Evolutionary conservation across 148 eudicot species (phyloP).

Genomic region (Persicaria maculosa): DNA sequence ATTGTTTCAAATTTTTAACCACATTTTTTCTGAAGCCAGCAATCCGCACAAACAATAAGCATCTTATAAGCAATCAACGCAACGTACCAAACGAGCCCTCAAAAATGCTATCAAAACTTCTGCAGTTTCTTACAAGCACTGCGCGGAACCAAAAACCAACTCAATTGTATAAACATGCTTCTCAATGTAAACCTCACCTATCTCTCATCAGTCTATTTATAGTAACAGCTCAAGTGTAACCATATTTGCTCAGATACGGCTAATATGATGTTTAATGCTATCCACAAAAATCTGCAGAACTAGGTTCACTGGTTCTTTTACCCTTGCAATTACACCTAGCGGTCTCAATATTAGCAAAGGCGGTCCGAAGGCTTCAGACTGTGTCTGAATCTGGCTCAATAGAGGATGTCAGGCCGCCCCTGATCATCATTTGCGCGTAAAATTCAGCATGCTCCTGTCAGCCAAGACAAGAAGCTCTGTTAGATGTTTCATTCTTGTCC

Average conservation of each 20-base stretch:
- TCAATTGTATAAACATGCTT: not conserved
- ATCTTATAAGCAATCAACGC: not conserved
- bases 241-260: not conserved
- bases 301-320: not conserved
- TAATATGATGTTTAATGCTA: not conserved
- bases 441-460: constrained; percentile 43
- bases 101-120: not conserved
- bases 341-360: too few relatives aligned
- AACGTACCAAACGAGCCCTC: not conserved
- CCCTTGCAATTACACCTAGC: not conserved
- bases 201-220: not conserved
- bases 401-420: constrained; percentile 30
- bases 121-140: not conserved
- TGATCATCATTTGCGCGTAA: constrained; percentile 36
- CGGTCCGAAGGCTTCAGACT: constrained; percentile 11
- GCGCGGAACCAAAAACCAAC: not conserved
- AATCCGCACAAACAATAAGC: not conserved
- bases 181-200: not conserved
- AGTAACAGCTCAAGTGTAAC: not conserved
- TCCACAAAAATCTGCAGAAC: not conserved
- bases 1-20: not conserved
- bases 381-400: constrained; percentile 37
- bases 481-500: not conserved
- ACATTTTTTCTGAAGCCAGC: not conserved
- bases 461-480: not conserved